Evolutionary conservation across 306 rosid genomes (phyloP), one percentile per base, ranked within the genome.

Genomic region (Pyrus communis): DNA sequence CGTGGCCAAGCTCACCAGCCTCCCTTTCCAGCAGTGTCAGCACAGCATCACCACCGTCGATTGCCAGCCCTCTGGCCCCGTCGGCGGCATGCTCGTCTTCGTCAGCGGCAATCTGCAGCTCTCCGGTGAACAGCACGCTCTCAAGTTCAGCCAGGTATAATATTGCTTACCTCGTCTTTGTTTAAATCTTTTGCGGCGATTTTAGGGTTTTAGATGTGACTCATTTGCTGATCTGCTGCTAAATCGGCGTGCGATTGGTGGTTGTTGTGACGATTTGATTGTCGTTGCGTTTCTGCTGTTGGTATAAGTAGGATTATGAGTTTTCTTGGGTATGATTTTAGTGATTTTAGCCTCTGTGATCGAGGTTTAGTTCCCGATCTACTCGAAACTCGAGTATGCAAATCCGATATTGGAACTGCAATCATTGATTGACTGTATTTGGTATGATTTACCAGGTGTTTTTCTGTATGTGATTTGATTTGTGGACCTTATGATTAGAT

Each of bases 31-130:
- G 79, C 97, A 95, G 91, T 95, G 97, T 82, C 86, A 87, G 76
- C 99, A 95, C 81, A 63, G 75, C 85, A 89, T 92, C 90, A 81
- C 88, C 81, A 89, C 93, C 84, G 91, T 94, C 31, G 98, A 93
- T 83, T 91, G 83, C 72, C 98, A 93, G 77, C 96, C 98, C 55
- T 93, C 98, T 52, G 96, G 92, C 21, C 86, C 87, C 75, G 86
- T 73, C 42, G 92, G 89, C 23, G 97, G 93, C 30, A 88, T 93
- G 97, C 92, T 91, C 12, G 98, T 91, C 80, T 93, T 93, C 52
- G 98, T 93, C 85, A 88, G 93, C 76, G 98, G 98, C 9, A 91
- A 87, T 65, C 98, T 93, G 77, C 96, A 93, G 75, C 97, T 93
- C 69, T 88, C 90, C 76, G 98, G 98, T 7, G 98, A 93, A 57